Base-by-base conservation (phyloP, 371 early-diverging fungal species). In the Haplosporangium sp. region DNA sequence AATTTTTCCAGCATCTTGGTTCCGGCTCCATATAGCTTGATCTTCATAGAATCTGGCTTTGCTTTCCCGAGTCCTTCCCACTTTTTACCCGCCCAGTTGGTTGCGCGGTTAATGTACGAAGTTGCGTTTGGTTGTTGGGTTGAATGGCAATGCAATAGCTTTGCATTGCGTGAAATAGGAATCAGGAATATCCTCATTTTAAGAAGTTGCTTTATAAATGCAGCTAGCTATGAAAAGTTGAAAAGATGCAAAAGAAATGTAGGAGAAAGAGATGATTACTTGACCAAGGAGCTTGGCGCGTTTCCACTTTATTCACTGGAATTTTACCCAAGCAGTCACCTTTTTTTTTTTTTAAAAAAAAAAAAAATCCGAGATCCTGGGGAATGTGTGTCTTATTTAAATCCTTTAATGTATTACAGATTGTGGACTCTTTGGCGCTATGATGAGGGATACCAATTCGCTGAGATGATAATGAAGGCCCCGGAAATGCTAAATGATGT, bases 1-100 rank as follows among this genome's bases (percentile, higher is more conserved):
- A 93, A 82, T 66, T 86, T 88, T 81, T 94, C 93, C 85, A 94
- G 88, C 57, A 95, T 76, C 27, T 83, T 76, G 44, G 87, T 87
- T 27, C 95, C 95, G 20, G 84, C 84, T 17, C 82, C 66, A 71
- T 91, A 89, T 13, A 94, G 74, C 55, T 89, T 87, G 34, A 84
- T 83, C 57, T 91, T 90, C 90, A 91, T 89, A 56, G 86, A 83
- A 9, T 82, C 83, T 8, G 84, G 78, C 15, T 86, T 76, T 0
- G 87, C 86, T 38, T 83, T 59, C 9, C 84, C 85, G 4, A 92
- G 83, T 11, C 77, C 74, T 5, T 91, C 90, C 94, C 94, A 94
- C 75, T 92, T 91, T 37, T 65, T 84, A 42, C 85, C 81, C 0
- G 92, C 87, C 86, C 88, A 91, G 34, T 84, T 77, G 3, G 90